phyloP scores from a whole-genome alignment of 2,329 filamentous ascomycete species.

The Coccinonectria pachysandricola region DNA sequence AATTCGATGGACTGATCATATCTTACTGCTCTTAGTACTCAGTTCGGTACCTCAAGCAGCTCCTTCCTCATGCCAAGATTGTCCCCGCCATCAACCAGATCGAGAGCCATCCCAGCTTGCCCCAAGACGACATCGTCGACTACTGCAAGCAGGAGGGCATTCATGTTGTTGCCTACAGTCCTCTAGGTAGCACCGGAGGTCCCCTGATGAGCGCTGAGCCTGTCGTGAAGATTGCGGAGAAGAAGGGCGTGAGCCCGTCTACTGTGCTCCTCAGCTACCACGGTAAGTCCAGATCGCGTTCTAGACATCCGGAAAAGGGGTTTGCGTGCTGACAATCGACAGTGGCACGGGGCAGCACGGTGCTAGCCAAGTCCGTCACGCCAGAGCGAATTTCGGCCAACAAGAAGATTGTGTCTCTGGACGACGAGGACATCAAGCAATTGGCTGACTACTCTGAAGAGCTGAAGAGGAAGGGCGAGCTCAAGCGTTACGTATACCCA shows the following conservation, averaged over 20 bases:
- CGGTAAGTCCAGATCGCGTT: slow-evolving; percentile 34
- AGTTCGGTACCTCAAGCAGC: slow-evolving; percentile 43
- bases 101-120: slow-evolving; percentile 62
- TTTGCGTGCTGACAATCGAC: slow-evolving; percentile 11
- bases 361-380: slow-evolving; percentile 64
- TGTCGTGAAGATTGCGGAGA: slow-evolving; percentile 53
- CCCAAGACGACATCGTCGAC: slow-evolving; percentile 62
- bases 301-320: not conserved
- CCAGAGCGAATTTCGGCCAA: slow-evolving; percentile 60
- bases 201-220: slow-evolving; percentile 55
- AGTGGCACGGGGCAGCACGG: slow-evolving; percentile 60
- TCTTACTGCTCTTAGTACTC: too few species aligned
- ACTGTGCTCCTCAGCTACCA: slow-evolving; percentile 63
- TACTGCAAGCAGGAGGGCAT: slow-evolving; percentile 59
- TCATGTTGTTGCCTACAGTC: slow-evolving; percentile 62
- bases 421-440: slow-evolving; percentile 51
- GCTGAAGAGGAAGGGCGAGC: slow-evolving; percentile 38
- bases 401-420: slow-evolving; percentile 54
- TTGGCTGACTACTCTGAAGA: slow-evolving; percentile 44
- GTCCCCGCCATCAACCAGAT: slow-evolving; percentile 62
- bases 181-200: slow-evolving; percentile 53
- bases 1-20: not conserved
- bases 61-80: slow-evolving; percentile 40
- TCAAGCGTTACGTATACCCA: slow-evolving; percentile 56
- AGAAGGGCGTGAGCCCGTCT: slow-evolving; percentile 49